Conservation (phyloP, 768 basidiomycete species). For the Exsudoporus frostii region DNA sequence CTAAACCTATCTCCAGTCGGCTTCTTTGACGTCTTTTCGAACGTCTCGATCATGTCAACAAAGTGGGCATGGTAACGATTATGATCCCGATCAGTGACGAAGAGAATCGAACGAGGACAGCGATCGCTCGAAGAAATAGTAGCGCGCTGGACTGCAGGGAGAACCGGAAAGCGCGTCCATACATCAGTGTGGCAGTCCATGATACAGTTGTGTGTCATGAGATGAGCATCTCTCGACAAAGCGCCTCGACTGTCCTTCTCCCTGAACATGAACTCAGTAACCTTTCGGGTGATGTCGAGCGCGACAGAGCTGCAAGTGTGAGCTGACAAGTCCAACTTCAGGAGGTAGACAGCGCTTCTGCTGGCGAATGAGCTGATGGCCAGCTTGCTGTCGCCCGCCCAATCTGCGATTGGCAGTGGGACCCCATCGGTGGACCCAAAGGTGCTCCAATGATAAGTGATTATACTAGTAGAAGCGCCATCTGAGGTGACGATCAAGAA, state of each 20-base stretch:
- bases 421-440: slow-evolving; percentile 53
- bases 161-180: slow-evolving; percentile 59
- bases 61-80: slow-evolving; percentile 42
- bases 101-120: slow-evolving; percentile 36
- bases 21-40: slow-evolving; percentile 50
- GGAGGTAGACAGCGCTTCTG: slow-evolving; percentile 40
- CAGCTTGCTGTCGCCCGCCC: slow-evolving; percentile 23
- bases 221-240: slow-evolving; percentile 14
- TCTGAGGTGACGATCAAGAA: slow-evolving; percentile 35
- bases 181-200: slow-evolving; percentile 54
- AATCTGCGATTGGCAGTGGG: slow-evolving; percentile 30
- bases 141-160: slow-evolving; percentile 46
- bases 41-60: slow-evolving; percentile 40
- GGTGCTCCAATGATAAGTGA: slow-evolving; percentile 53
- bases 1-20: slow-evolving; percentile 46
- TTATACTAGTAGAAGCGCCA: slow-evolving; percentile 20
- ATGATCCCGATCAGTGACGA: slow-evolving; percentile 40
- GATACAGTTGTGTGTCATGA: slow-evolving; percentile 44
- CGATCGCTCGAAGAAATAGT: slow-evolving; percentile 37
- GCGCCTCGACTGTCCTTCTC: slow-evolving; percentile 34
- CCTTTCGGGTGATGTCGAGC: slow-evolving; percentile 52
- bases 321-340: slow-evolving; percentile 37
- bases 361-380: slow-evolving; percentile 46
- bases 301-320: slow-evolving; percentile 41
- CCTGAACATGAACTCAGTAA: slow-evolving; percentile 57